Evolutionary conservation across 2,329 filamentous ascomycete genomes (phyloP).

Genomic region (Lasiodiplodia sp.): DNA sequence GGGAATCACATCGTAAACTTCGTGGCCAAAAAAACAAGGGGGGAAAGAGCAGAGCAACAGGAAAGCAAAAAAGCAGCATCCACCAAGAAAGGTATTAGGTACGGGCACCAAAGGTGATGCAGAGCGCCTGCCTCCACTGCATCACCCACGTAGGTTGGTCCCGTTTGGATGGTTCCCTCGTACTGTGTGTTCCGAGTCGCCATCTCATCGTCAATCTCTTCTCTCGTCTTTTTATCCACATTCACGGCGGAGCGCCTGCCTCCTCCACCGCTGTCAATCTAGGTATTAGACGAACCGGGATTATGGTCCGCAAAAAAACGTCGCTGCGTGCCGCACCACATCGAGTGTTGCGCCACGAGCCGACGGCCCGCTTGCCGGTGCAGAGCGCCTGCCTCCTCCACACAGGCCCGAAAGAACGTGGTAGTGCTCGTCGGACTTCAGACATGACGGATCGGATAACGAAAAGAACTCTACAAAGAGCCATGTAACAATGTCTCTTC

Average conservation of each 20-base stretch:
- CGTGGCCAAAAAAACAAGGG: conserved; percentile 20
- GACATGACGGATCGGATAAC: conserved; percentile 4
- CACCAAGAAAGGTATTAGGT: conserved; percentile 10
- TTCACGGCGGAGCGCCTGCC: conserved; percentile 27
- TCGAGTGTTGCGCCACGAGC: conserved; percentile 11
- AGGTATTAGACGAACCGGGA: conserved; percentile 20
- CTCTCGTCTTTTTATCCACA: conserved; percentile 7
- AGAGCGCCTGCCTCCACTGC: conserved; percentile 30
- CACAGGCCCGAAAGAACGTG: conserved; percentile 23
- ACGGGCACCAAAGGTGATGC: conserved; percentile 13
- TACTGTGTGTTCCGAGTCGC: conserved; percentile 19
- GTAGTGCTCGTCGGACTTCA: conserved; percentile 6
- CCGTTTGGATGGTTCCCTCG: conserved; percentile 4
- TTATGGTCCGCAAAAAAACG: conserved; percentile 19
- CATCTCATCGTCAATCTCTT: conserved; percentile 8
- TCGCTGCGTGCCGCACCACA: not conserved
- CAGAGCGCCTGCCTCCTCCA: conserved; percentile 29
- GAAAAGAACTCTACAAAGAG: conserved; percentile 14
- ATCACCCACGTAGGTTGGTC: conserved; percentile 5
- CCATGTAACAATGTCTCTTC: conserved; percentile 17
- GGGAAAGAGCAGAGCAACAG: not conserved
- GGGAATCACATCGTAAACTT: conserved; percentile 30
- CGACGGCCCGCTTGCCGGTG: conserved; percentile 12
- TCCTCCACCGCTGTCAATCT: conserved; percentile 28
- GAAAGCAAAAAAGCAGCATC: conserved; percentile 6